Evolutionary conservation across 768 basidiomycete species (phyloP).

Genomic region (Suillus clintonianus): DNA sequence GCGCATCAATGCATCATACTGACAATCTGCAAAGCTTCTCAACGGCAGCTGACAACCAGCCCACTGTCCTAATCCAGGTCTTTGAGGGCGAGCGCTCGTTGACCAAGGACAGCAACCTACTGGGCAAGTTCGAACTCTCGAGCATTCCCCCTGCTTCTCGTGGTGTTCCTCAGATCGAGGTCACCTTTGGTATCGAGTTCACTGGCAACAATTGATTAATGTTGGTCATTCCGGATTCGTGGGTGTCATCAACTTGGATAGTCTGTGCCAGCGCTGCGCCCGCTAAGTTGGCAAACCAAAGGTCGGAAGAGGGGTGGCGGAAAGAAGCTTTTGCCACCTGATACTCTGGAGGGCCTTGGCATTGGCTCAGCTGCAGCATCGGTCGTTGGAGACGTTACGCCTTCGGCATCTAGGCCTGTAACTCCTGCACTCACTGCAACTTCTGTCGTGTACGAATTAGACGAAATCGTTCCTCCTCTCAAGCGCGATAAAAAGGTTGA

Average conservation of each 20-base stretch:
- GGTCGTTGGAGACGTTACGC: constrained; percentile 69
- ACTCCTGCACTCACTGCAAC: constrained; percentile 60
- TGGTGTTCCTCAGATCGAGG: constrained; percentile 96
- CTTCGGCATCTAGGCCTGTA: constrained; percentile 65
- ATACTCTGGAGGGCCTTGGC: constrained; percentile 50
- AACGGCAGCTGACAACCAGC: constrained; percentile 88
- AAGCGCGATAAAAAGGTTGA: constrained; percentile 80
- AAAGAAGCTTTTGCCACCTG: constrained; percentile 57
- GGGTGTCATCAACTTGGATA: no score
- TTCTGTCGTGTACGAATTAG: constrained; percentile 70
- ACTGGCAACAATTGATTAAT: no score
- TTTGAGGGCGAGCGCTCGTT: constrained; percentile 96
- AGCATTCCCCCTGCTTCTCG: constrained; percentile 94
- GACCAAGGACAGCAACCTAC: constrained; percentile 98
- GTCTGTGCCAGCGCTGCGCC: no score
- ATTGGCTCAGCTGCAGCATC: constrained; percentile 50
- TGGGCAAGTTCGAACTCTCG: constrained; percentile 95
- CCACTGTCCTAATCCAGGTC: constrained; percentile 95
- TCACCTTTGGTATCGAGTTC: constrained; percentile 96
- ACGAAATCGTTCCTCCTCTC: constrained; percentile 68
- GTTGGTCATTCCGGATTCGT: no score
- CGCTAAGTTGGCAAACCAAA: no score
- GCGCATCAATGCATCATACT: no score
- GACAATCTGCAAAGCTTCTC: constrained; percentile 57
- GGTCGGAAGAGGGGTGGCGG: constrained; percentile 57